These are phyloP conservation scores for Picea glauca DNA, from an alignment of 75 land plant species.

Conservation along the genomic window DNA sequence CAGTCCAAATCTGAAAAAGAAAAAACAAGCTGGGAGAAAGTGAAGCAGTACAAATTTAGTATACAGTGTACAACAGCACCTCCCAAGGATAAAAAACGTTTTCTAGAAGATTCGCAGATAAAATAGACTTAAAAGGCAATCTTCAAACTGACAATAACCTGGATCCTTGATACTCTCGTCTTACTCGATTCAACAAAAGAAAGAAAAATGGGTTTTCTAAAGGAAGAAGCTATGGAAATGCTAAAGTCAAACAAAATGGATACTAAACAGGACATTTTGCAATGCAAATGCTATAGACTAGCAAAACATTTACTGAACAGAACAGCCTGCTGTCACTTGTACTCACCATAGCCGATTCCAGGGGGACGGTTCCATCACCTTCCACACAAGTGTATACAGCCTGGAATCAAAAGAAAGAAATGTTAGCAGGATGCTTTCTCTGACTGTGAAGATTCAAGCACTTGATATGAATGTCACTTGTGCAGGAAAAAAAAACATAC, in stretches of 20 bases:
- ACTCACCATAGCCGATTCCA: slow-evolving; percentile 87
- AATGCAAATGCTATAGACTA: too few relatives aligned
- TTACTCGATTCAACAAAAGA: background rate
- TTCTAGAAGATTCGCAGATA: background rate
- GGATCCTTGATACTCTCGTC: background rate
- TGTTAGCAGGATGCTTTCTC: too few relatives aligned
- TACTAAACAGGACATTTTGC: background rate
- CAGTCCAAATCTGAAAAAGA: too few relatives aligned
- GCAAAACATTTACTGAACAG: background rate
- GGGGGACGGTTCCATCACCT: slow-evolving; percentile 98
- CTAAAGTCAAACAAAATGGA: background rate
- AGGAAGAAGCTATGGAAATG: background rate
- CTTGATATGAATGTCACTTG: too few relatives aligned
- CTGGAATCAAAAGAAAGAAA: slow-evolving; percentile 29
- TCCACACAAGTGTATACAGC: slow-evolving; percentile 68
- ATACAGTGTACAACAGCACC: too few relatives aligned
- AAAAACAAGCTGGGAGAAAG: too few relatives aligned
- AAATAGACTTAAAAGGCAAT: background rate
- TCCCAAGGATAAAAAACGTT: background rate
- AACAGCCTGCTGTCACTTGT: background rate
- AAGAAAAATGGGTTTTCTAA: background rate
- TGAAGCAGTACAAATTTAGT: too few relatives aligned
- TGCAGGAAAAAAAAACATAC: too few relatives aligned
- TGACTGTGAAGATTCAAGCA: background rate
- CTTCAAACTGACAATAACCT: slow-evolving; percentile 1